These are phyloP conservation scores for Fusarium sp. DNA, from an alignment of 2,329 filamentous ascomycete species.

Conservation along the genomic window DNA sequence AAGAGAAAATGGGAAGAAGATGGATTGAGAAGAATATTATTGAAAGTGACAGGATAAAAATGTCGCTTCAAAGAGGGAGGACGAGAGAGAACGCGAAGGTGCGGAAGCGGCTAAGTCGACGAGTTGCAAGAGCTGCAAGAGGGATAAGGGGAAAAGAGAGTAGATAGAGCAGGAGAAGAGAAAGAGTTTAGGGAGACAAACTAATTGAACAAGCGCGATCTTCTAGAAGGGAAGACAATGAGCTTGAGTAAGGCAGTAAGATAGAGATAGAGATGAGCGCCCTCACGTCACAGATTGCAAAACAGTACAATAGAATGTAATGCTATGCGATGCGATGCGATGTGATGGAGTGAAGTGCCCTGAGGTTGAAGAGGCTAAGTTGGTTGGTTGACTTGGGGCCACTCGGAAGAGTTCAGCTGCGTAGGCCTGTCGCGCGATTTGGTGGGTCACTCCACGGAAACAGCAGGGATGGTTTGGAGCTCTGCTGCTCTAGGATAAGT, in stretches of 20 bases:
- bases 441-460: slow-evolving; percentile 22
- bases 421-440: slow-evolving; percentile 33
- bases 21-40: slow-evolving; percentile 20
- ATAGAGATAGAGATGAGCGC: slow-evolving; percentile 37
- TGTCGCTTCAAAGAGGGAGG: slow-evolving; percentile 35
- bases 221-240: slow-evolving; percentile 38
- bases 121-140: slow-evolving; percentile 36
- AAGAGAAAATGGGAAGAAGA: slow-evolving; percentile 29
- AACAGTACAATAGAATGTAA: slow-evolving; percentile 19
- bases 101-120: slow-evolving; percentile 42
- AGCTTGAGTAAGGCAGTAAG: slow-evolving; percentile 36
- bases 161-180: slow-evolving; percentile 40
- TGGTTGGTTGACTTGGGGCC: slow-evolving; percentile 37
- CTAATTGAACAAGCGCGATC: slow-evolving; percentile 51
- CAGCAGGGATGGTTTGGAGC: slow-evolving; percentile 1
- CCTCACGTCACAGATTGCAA: slow-evolving; percentile 30
- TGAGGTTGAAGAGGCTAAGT: slow-evolving; percentile 49
- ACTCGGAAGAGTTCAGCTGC: slow-evolving; percentile 41
- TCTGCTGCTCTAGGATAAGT: slow-evolving; percentile 33
- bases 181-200: slow-evolving; percentile 51
- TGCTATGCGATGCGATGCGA: slow-evolving; percentile 28
- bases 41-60: slow-evolving; percentile 21
- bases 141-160: slow-evolving; percentile 37
- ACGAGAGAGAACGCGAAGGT: slow-evolving; percentile 45
- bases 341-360: slow-evolving; percentile 36